Evolutionary conservation across 192 early-diverging fungal species (phyloP).

Genomic region (Linderina pennispora): DNA sequence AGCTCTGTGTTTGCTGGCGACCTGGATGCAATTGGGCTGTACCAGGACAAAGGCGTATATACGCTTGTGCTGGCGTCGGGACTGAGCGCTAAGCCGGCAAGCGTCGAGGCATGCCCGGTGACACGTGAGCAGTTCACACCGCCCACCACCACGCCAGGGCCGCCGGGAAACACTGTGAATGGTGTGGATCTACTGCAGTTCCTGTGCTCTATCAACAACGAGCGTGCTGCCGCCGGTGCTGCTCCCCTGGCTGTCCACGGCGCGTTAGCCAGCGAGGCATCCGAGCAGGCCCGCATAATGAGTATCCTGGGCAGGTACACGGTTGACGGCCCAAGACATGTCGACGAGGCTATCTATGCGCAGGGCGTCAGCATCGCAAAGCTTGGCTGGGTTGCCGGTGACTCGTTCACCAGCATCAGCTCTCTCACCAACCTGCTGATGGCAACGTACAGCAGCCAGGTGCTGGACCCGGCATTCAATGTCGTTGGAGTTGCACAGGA

Average conservation of each 20-base stretch:
- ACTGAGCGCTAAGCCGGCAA: conserved; percentile 2
- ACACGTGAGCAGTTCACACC: conserved; percentile 6
- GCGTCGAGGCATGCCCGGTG: conserved; percentile 13
- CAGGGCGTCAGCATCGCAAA: conserved; percentile 18
- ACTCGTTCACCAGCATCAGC: conserved; percentile 10
- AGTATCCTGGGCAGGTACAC: conserved; percentile 25
- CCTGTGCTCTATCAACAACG: conserved; percentile 23
- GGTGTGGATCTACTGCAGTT: conserved; percentile 33
- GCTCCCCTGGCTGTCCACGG: conserved; percentile 21
- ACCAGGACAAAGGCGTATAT: conserved; percentile 20
- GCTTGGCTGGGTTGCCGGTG: conserved; percentile 40
- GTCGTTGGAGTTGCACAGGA: conserved; percentile 39
- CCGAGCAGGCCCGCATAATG: conserved; percentile 34
- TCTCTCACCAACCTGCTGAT: conserved; percentile 13
- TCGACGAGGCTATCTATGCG: conserved; percentile 29
- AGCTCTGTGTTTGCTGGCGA: conserved; percentile 26
- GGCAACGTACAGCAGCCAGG: conserved; percentile 9
- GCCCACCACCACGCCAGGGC: too few relatives aligned
- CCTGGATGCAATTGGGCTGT: conserved; percentile 34
- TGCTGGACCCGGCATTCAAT: conserved; percentile 20
- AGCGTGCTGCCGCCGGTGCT: conserved; percentile 2
- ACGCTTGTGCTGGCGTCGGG: conserved; percentile 32
- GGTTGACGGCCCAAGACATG: conserved; percentile 29
- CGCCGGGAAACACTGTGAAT: conserved; percentile 6
- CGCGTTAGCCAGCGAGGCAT: conserved; percentile 19